A percentile compares a stretch with the other conserved stretches of the same genome.
phyloP scores from a whole-genome alignment of 495 filamentous ascomycete genomes.

The Choiromyces venosus region DNA sequence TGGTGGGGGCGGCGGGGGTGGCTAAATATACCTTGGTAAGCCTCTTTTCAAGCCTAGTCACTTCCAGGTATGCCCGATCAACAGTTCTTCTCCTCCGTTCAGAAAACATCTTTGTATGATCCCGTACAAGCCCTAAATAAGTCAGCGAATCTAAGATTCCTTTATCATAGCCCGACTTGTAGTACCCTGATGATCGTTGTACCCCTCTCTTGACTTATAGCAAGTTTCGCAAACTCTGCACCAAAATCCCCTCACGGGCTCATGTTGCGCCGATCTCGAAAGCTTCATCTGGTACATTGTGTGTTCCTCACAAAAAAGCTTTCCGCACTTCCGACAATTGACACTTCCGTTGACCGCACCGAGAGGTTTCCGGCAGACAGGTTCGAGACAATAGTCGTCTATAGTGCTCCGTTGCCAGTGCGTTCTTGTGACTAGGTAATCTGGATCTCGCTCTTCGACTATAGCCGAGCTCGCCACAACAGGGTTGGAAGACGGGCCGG shows the following conservation, averaged over 20 bases:
- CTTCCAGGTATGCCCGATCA: conserved; percentile 76
- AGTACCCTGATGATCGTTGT: conserved; percentile 72
- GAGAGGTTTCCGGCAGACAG: conserved; percentile 71
- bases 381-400: conserved; percentile 81
- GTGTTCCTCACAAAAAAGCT: conserved; percentile 93
- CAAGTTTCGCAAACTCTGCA: conserved; percentile 95
- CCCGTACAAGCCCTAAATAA: conserved; percentile 51
- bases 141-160: background rate
- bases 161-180: conserved; percentile 41
- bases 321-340: conserved; percentile 88
- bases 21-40: conserved; percentile 55
- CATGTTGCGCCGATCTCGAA: conserved; percentile 79
- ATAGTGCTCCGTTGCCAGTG: conserved; percentile 78
- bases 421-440: conserved; percentile 75
- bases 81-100: conserved; percentile 66
- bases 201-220: conserved; percentile 91
- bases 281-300: conserved; percentile 99
- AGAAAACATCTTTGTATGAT: conserved; percentile 65
- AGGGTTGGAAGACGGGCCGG: conserved; percentile 29
- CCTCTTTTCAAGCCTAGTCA: conserved; percentile 83
- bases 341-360: conserved; percentile 74
- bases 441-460: conserved; percentile 62
- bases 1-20: background rate
- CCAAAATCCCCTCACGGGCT: conserved; percentile 89
- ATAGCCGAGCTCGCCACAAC: conserved; percentile 30